These are phyloP conservation scores for Corynespora cassiicola DNA, from an alignment of 2,329 filamentous ascomycete species.

Conservation along the genomic window DNA sequence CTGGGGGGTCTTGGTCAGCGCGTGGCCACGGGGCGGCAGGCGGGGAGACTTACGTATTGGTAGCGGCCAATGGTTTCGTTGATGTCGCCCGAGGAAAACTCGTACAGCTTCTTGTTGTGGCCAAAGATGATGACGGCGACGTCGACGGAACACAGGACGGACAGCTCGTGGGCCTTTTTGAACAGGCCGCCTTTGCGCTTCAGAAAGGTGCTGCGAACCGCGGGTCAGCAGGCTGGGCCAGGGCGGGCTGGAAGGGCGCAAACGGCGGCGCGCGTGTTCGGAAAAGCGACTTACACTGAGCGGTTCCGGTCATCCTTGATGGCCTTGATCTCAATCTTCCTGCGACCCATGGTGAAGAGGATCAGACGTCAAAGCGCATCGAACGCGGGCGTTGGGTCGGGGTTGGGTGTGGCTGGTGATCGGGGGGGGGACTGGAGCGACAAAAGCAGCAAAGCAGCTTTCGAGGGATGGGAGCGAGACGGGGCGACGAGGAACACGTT, in stretches of 20 bases:
- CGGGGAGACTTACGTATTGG: conserved; percentile 77
- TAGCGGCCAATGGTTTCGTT: conserved; percentile 87
- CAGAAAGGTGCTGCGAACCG: conserved; percentile 85
- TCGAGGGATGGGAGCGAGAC: conserved; percentile 14
- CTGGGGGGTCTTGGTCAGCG: conserved; percentile 57
- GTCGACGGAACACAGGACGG: conserved; percentile 96
- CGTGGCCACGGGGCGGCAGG: conserved; percentile 4
- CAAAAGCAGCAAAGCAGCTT: conserved; percentile 22
- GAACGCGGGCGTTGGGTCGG: conserved; percentile 17
- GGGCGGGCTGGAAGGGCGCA: conserved; percentile 8
- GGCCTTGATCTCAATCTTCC: conserved; percentile 99
- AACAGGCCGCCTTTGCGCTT: conserved; percentile 99
- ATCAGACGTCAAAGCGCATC: conserved; percentile 38
- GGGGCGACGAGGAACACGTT: conserved; percentile 24
- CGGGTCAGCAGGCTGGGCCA: conserved; percentile 31
- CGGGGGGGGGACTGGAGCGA: conserved; percentile 24
- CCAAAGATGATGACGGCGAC: conserved; percentile 99
- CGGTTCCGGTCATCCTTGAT: conserved; percentile 99
- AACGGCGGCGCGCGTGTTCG: conserved; percentile 7
- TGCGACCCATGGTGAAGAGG: conserved; percentile 76
- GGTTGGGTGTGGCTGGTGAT: conserved; percentile 22
- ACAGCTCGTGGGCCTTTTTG: conserved; percentile 99
- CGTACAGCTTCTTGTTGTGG: conserved; percentile 98
- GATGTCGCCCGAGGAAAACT: conserved; percentile 95
- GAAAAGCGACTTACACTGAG: conserved; percentile 77